Conservation (phyloP, 2,329 filamentous ascomycete species). For the Monilinia fructicola region DNA sequence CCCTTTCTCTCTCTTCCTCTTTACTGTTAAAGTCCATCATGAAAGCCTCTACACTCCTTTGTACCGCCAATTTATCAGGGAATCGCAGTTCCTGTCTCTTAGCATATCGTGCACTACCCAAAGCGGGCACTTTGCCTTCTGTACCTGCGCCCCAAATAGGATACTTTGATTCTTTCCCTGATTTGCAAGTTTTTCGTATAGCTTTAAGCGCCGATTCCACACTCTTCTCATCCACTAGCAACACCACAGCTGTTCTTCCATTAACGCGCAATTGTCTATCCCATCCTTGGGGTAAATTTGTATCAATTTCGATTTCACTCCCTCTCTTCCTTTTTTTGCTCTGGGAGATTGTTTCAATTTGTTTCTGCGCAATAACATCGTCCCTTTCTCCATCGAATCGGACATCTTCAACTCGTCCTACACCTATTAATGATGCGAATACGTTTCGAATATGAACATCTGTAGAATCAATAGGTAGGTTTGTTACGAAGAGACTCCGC, state of each 20-base stretch:
- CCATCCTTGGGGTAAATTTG: constrained; percentile 74
- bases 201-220: constrained; percentile 76
- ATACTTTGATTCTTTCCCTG: constrained; percentile 54
- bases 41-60: constrained; percentile 77
- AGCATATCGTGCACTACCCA: constrained; percentile 54
- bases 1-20: constrained; percentile 62
- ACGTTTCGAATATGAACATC: constrained; percentile 72
- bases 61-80: constrained; percentile 65
- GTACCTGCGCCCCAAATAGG: constrained; percentile 69
- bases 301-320: constrained; percentile 55
- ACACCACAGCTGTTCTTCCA: constrained; percentile 75
- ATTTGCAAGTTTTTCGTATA: constrained; percentile 59
- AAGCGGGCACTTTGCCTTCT: constrained; percentile 51
- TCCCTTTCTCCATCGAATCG: constrained; percentile 66
- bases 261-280: constrained; percentile 66
- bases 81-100: constrained; percentile 70
- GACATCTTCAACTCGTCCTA: constrained; percentile 75
- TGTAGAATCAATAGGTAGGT: constrained; percentile 82
- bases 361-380: constrained; percentile 25
- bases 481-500: constrained; percentile 86
- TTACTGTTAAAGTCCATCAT: constrained; percentile 77
- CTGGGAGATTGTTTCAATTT: constrained; percentile 39
- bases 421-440: constrained; percentile 71
- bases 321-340: constrained; percentile 53
- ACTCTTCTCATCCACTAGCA: constrained; percentile 81